These are phyloP conservation scores for Exophiala dermatitidis DNA, from an alignment of 2,329 filamentous ascomycete genomes.

Conservation along the genomic window DNA sequence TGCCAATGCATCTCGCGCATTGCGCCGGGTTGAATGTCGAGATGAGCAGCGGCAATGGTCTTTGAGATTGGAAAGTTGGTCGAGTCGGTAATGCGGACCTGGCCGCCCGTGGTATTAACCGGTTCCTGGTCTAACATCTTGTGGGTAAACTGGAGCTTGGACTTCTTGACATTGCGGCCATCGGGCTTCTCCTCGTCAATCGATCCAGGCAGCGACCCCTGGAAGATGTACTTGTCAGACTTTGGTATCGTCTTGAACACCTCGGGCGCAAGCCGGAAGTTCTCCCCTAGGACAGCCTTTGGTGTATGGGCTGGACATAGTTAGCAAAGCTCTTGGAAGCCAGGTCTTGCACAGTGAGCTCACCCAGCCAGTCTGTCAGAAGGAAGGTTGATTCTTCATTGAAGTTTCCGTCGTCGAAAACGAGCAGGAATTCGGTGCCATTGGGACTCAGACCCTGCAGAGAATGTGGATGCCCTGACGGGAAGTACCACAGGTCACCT, in stretches of 20 bases:
- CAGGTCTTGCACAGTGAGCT: constrained; percentile 22
- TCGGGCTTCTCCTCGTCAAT: constrained; percentile 58
- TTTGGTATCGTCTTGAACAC: constrained; percentile 62
- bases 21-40: constrained; percentile 63
- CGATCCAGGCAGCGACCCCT: constrained; percentile 56
- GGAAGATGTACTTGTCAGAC: constrained; percentile 68
- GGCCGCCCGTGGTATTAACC: constrained; percentile 58
- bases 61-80: constrained; percentile 66
- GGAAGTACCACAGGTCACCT: constrained; percentile 77
- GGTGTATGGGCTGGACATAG: constrained; percentile 54
- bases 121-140: constrained; percentile 64
- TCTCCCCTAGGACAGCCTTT: constrained; percentile 63
- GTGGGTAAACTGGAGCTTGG: constrained; percentile 62
- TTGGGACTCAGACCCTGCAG: constrained; percentile 62
- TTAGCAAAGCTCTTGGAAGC: not conserved
- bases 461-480: constrained; percentile 67
- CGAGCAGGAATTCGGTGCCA: constrained; percentile 57
- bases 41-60: constrained; percentile 64
- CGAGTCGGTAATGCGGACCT: constrained; percentile 69
- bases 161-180: constrained; percentile 57
- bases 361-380: constrained; percentile 60
- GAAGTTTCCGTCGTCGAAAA: constrained; percentile 56
- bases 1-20: constrained; percentile 81
- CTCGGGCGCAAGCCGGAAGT: constrained; percentile 65
- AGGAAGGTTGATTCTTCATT: constrained; percentile 63